Evolutionary conservation across 1,284 basidiomycete species (phyloP).

Genomic region (Exobasidium cylindrosporum): DNA sequence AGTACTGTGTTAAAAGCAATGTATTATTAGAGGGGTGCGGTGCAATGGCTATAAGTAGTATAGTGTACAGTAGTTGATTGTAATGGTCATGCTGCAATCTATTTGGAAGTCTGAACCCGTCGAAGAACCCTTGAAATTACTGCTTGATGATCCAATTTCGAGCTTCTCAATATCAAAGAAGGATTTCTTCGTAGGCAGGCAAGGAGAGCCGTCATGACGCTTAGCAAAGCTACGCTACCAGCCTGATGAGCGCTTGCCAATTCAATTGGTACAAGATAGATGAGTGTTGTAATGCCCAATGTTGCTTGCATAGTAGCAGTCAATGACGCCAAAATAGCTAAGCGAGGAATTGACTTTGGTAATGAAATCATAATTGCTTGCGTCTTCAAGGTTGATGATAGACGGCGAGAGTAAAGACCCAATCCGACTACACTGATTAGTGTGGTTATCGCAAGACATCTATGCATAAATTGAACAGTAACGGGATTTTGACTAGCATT

Average conservation of each 20-base stretch:
- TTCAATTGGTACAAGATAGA: conserved; percentile 90
- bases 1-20: too few species aligned
- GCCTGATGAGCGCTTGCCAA: conserved; percentile 92
- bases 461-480: conserved; percentile 95
- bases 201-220: conserved; percentile 75
- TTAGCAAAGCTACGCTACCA: conserved; percentile 82
- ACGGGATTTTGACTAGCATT: conserved; percentile 97
- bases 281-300: conserved; percentile 83
- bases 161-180: not conserved
- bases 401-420: conserved; percentile 61
- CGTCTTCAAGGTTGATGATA: conserved; percentile 37
- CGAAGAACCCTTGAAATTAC: not conserved
- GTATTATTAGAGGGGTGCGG: too few species aligned
- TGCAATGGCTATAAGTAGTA: too few species aligned
- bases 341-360: conserved; percentile 67
- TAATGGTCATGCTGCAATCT: too few species aligned
- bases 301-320: conserved; percentile 83
- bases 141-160: not conserved
- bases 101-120: too few species aligned
- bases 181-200: conserved; percentile 63
- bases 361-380: conserved; percentile 54
- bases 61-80: too few species aligned
- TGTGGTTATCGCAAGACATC: conserved; percentile 67
- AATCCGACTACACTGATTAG: conserved; percentile 24
- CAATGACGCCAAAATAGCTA: conserved; percentile 69